These are phyloP conservation scores for Nakaseomyces bracarensis DNA, from an alignment of 1,139 yeast genomes.

Conservation along the genomic window DNA sequence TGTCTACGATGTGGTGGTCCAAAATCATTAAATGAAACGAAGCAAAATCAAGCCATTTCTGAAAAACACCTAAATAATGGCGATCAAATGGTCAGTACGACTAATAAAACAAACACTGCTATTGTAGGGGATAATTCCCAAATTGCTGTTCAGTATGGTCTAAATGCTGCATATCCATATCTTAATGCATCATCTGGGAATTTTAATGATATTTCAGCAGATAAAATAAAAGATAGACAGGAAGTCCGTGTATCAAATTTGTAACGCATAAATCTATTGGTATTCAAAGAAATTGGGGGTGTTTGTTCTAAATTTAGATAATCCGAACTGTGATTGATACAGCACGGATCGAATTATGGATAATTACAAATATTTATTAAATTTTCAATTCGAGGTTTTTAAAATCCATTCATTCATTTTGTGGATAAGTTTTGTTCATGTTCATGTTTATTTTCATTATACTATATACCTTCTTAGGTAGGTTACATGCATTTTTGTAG, in stretches of 20 bases:
- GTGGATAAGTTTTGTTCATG: too few relatives aligned
- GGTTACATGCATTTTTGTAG: too few relatives aligned
- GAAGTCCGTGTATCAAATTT: neutral
- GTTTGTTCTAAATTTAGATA: too few relatives aligned
- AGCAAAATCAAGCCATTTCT: neutral
- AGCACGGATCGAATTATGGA: too few relatives aligned
- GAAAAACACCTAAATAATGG: neutral
- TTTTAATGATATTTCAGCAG: neutral
- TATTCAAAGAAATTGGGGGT: too few relatives aligned
- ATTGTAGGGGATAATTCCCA: slow-evolving; percentile 6
- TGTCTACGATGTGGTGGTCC: slow-evolving; percentile 86
- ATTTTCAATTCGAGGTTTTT: neutral
- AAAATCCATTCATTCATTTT: neutral
- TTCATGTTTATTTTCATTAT: too few relatives aligned
- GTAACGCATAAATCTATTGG: neutral
- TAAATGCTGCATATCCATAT: slow-evolving; percentile 2
- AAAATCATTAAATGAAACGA: slow-evolving; percentile 31
- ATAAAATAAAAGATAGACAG: neutral
- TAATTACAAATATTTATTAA: too few relatives aligned
- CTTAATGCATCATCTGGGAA: neutral
- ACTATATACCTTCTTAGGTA: too few relatives aligned
- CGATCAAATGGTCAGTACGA: too few relatives aligned
- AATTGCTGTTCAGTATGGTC: neutral
- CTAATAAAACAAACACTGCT: too few relatives aligned
- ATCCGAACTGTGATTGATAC: too few relatives aligned